Base-by-base conservation (phyloP, 148 eudicot genomes). In the Bassia scoparia region DNA sequence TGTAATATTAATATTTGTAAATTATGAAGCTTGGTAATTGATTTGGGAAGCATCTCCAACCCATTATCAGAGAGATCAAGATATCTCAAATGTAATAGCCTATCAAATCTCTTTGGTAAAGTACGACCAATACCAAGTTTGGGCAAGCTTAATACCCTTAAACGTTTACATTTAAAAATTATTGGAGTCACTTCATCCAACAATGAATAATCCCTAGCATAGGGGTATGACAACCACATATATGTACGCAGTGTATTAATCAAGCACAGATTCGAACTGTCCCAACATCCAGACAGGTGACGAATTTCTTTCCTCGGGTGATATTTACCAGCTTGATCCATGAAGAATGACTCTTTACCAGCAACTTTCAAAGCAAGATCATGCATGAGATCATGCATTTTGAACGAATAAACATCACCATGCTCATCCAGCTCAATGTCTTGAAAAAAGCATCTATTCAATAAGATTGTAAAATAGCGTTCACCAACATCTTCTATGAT, bases 81-180 rank as follows among this genome's bases (percentile, higher is more conserved):
- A 64, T 75, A 67, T 49, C 84, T 71, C 41, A 82, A 37, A 70
- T 82, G 84, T 48, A 74, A 41, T 54, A 82, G 13, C 2, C 49
- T 33, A 37, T 77, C 79, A 41, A 82, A 34, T 20, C 69, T 50
- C 4, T 72, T 29, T 2, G 82, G 64, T 48, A 82, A 67, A n/a
- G 9, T 17, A 49, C 55, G 23, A 17, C 0, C 3, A 7, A 49
- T 15, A 10, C 35, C 14, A 10, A 13, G 69, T 21, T 23, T 35
- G 38, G 2, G 53, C 26, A 78, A 54, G 14, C 56, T 58, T 26
- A 82, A 27, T 14, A 74, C 52, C 29, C 84, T 54, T 7, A 82
- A 18, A 58, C 74, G 27, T 13, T 43, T 44, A 29, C 66, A 82
- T 0, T 55, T 43, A 41, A 29, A 23, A 4, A 66, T n/a, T 11